phyloP scores from a whole-genome alignment of 306 rosid species.

The Castanea crenata region DNA sequence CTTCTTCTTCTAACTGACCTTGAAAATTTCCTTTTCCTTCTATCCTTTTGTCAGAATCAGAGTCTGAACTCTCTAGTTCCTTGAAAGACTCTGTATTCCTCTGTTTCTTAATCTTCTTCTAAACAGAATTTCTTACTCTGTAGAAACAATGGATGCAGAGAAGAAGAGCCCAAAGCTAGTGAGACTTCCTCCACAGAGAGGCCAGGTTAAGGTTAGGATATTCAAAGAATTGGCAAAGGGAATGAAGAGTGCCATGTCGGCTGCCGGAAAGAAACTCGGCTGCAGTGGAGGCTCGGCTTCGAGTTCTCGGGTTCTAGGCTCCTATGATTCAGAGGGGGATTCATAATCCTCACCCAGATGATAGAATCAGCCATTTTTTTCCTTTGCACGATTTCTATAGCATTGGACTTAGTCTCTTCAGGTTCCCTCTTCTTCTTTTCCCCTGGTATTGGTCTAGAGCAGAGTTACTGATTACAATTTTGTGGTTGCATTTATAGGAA shows the following conservation, averaged over 20 bases:
- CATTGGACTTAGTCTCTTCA: background rate
- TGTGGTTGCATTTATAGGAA: background rate
- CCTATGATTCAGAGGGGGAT: background rate
- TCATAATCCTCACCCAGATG: background rate
- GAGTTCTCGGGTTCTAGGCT: background rate
- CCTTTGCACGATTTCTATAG: background rate
- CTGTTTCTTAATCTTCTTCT: background rate
- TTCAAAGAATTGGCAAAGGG: background rate
- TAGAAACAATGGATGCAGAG: background rate
- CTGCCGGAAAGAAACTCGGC: background rate
- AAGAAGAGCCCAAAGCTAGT: background rate
- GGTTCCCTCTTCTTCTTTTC: background rate
- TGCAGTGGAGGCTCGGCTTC: background rate
- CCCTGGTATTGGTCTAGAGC: background rate
- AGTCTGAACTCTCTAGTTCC: background rate
- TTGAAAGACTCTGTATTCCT: background rate
- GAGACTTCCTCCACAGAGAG: constrained; percentile 29
- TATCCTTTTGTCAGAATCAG: background rate
- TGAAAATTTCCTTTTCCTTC: background rate
- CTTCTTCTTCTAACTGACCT: background rate
- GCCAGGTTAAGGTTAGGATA: constrained; percentile 17
- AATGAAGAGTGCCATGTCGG: background rate
- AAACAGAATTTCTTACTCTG: no score
- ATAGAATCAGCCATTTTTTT: background rate
- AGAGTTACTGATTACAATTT: background rate